Conservation (phyloP, 1,284 basidiomycete species). For the Prillingera fragicola region DNA sequence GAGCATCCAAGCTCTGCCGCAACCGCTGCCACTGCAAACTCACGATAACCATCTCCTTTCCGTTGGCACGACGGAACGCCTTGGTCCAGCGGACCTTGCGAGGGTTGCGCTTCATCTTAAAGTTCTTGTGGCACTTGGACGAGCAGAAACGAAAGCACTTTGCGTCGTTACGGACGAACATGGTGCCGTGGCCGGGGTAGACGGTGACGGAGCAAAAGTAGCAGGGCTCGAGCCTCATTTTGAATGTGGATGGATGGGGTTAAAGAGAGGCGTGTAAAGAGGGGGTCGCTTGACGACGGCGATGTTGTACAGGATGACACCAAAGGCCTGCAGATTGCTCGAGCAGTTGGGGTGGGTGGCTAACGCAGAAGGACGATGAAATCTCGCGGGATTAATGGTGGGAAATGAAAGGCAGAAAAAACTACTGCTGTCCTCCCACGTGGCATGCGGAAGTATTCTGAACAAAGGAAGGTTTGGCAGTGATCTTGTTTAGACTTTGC, state of each 20-base stretch:
- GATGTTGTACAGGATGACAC: constrained; percentile 35
- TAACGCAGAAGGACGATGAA: too few species aligned
- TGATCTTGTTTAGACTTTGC: too few species aligned
- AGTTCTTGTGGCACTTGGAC: constrained; percentile 98
- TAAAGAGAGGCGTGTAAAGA: not conserved
- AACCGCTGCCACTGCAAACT: constrained; percentile 46
- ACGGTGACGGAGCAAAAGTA: constrained; percentile 89
- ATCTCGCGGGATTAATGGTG: too few species aligned
- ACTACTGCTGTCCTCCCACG: too few species aligned
- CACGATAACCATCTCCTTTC: constrained; percentile 99
- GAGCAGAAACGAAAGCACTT: constrained; percentile 96
- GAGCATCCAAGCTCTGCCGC: too few species aligned
- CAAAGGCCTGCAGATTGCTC: too few species aligned
- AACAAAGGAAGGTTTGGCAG: too few species aligned
- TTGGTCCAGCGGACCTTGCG: constrained; percentile 99
- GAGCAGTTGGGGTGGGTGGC: too few species aligned
- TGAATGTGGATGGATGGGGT: constrained; percentile 6
- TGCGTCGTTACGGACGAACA: constrained; percentile 93
- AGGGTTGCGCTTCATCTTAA: constrained; percentile 99
- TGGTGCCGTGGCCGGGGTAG: constrained; percentile 91
- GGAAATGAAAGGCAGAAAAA: too few species aligned
- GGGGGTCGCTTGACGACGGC: too few species aligned
- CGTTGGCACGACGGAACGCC: constrained; percentile 96
- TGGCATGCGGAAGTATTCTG: too few species aligned
- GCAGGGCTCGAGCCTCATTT: constrained; percentile 77